Evolutionary conservation across 2,329 filamentous ascomycete genomes (phyloP), one percentile per base, ranked within the genome.

Genomic region (Fusarium neocosmosporiellum): DNA sequence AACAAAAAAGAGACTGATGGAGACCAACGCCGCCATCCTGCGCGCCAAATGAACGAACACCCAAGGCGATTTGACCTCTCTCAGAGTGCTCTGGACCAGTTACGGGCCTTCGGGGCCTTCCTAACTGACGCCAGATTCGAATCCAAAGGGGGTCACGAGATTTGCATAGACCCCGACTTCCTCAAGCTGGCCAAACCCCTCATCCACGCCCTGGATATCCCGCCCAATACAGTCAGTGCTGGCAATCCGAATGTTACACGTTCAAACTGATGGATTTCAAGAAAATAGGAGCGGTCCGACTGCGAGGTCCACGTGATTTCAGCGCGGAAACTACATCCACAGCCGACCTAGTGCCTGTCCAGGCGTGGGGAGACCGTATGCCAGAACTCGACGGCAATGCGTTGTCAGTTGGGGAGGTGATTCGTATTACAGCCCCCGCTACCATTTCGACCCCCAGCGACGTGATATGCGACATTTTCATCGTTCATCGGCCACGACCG

Each of bases 81-180:
- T 34, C 18, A 20, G 50, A 33, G 31, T 29, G 31, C 50, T 20
- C 27, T 54, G 16, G 31, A 54, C 27, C 27, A 54, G 18, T 20
- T 54, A 20, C 31, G 24, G 31, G 31, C 27, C n/a, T 54, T 54
- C 50, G 29, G 31, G 29, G 9, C n/a, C 27, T 54, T 33, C 29
- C 31, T 54, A 33, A 54, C 50, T 54, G 27, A 33, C 31, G 50
- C 50, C 50, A 54, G n/a, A 20, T 54, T 54, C 31, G 50, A 54
- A 22, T 54, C n/a, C 24, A 54, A 34, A 54, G 50, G n/a, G 13
- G 50, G 50, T 22, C 27, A 54, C 31, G 50, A 54, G 29, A 9
- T 54, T 54, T 54, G 50, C 50, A 54, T 22, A 54, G 50, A 54
- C 50, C 29, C 50, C 27, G 50, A 54, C 31, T 54, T 54, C 50